Base-by-base conservation (phyloP, 2,329 filamentous ascomycete species). In the Corniculantispora saksenae region DNA sequence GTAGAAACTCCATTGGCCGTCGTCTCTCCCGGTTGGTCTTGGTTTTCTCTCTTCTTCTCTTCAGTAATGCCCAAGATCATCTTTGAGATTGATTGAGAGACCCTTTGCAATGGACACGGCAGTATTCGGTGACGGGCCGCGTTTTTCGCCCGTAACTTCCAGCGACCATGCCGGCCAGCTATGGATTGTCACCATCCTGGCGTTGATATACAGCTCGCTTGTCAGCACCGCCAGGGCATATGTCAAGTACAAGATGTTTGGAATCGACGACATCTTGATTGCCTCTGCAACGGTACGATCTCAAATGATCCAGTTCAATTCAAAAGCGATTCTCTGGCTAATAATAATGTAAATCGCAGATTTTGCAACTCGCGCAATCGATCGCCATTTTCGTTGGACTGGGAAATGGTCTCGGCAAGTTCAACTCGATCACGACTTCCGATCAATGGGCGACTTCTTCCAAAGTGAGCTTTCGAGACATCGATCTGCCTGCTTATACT, bases 141-240 rank as follows among this genome's bases (percentile, higher is more conserved):
- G 67, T 10, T 70, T 70, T 43, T 69, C 69, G 40, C 67, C 67
- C 5, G 62, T 69, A 38, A 43, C 38, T 6, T 51, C 27, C 5
- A 64, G 64, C 32, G 69, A 70, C 45, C 65, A 68, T 40, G 69
- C 69, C 6, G 69, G 69, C 1, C 61, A 70, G 15, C 40, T 69
- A 27, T 69, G 67, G 69, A 69, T 70, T 48, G 47, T 69, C 7
- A 65, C 67, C 2, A 69, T 70, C 43, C 32, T 69, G 43, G 61
- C 66, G 4, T 35, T 66, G 25, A 51, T 66, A 15, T 70, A 70
- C 63, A 68, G 63, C 47, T 29, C 43, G 3, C 27, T 67, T 1
- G 60, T 61, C 7, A 56, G n/a, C 7, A 21, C 59, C 3, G 55
- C 62, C 7, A 51, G 69, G 35, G 63, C 21, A 2, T 68, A 66